Evolutionary conservation across 2,329 filamentous ascomycete species (phyloP).

Genomic region (Aspergillus sp.): DNA sequence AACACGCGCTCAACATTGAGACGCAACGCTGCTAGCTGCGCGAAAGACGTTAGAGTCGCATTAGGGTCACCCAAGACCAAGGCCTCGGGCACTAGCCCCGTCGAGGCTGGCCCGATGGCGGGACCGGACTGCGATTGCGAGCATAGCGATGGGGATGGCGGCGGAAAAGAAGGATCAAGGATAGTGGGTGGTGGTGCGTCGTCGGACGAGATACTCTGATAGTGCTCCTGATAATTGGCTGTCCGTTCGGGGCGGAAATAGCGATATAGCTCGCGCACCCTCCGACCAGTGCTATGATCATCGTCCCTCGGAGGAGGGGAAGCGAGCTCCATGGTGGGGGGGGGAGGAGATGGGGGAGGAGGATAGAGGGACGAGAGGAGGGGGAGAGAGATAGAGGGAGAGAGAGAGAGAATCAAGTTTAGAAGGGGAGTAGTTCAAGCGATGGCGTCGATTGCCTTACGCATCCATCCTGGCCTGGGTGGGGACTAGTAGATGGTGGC

Average conservation of each 20-base stretch:
- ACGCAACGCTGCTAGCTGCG: conserved; percentile 38
- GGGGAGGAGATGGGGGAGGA: neutral
- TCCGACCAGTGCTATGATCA: conserved; percentile 33
- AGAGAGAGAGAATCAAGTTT: neutral
- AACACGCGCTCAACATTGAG: conserved; percentile 41
- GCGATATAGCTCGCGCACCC: conserved; percentile 43
- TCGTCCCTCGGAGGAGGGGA: conserved; percentile 10
- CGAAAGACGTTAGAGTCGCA: conserved; percentile 39
- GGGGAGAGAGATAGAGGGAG: neutral
- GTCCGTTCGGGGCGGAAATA: conserved; percentile 39
- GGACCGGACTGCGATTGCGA: conserved; percentile 13
- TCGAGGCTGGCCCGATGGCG: conserved; percentile 16
- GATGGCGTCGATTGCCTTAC: conserved; percentile 1
- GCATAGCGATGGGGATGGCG: conserved; percentile 17
- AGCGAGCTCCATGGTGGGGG: conserved; percentile 1
- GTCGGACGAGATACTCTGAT: conserved; percentile 9
- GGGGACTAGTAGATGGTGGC: neutral
- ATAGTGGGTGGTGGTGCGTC: conserved; percentile 7
- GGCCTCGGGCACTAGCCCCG: conserved; percentile 24
- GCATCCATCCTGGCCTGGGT: conserved; percentile 4
- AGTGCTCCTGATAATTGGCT: neutral
- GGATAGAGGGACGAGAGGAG: neutral
- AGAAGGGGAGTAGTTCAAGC: neutral
- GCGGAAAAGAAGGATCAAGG: conserved; percentile 18
- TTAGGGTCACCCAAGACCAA: conserved; percentile 36